These are phyloP conservation scores for Acer negundo DNA, from an alignment of 345 rosid genomes.

Conservation along the genomic window DNA sequence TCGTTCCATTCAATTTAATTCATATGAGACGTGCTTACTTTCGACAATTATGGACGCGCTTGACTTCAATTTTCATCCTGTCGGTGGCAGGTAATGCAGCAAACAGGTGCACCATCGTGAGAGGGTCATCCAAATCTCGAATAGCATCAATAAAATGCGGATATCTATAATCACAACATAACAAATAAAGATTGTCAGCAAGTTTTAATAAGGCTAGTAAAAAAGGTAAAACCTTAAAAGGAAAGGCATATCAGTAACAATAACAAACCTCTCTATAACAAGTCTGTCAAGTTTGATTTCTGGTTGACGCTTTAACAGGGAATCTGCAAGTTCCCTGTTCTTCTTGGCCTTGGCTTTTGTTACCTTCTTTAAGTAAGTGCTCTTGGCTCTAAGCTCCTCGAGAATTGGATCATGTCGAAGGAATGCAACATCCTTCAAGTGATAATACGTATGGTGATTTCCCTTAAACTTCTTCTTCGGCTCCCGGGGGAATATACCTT, in stretches of 20 bases:
- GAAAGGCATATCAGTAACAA: background rate
- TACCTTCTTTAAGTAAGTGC: conserved; percentile 72
- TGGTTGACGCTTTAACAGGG: conserved; percentile 72
- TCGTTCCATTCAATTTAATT: background rate
- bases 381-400: conserved; percentile 80
- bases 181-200: conserved; percentile 14
- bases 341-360: conserved; percentile 80
- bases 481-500: conserved; percentile 89
- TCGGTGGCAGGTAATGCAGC: conserved; percentile 86
- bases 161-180: conserved; percentile 52
- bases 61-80: conserved; percentile 74
- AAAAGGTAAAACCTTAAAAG: background rate
- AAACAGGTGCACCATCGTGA: conserved; percentile 90
- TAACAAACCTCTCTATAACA: conserved; percentile 75
- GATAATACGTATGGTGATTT: conserved; percentile 93
- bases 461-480: conserved; percentile 95
- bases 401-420: conserved; percentile 85
- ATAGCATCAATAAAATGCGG: conserved; percentile 85
- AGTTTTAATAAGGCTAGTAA: background rate
- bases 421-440: conserved; percentile 82
- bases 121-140: conserved; percentile 95
- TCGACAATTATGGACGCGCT: conserved; percentile 79
- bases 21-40: conserved; percentile 41
- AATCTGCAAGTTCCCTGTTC: conserved; percentile 68
- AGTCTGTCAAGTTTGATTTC: conserved; percentile 64